Evolutionary conservation across 2,329 filamentous ascomycete species (phyloP).

Genomic region (Curvularia lunata): DNA sequence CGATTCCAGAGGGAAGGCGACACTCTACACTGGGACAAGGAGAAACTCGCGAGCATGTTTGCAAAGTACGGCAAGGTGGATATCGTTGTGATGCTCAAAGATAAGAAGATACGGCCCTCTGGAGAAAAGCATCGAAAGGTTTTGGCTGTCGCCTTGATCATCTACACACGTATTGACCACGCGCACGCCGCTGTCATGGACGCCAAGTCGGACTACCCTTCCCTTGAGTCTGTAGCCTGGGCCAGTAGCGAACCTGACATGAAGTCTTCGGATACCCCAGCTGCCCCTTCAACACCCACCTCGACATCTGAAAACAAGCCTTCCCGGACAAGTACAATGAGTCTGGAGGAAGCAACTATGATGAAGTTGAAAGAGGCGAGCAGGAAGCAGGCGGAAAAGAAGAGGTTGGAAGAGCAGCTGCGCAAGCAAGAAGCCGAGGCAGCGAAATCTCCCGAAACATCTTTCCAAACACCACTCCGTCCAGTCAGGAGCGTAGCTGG

Average conservation of each 20-base stretch:
- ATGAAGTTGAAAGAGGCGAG: neutral
- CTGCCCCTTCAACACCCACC: slow-evolving; percentile 41
- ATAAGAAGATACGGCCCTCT: slow-evolving; percentile 59
- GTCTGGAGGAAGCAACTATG: neutral
- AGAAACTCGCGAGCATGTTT: slow-evolving; percentile 57
- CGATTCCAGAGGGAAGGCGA: slow-evolving; percentile 60
- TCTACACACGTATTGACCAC: slow-evolving; percentile 64
- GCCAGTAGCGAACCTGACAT: slow-evolving; percentile 61
- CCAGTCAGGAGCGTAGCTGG: slow-evolving; percentile 26
- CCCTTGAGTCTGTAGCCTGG: slow-evolving; percentile 63
- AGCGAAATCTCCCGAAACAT: neutral
- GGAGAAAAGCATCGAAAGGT: slow-evolving; percentile 60
- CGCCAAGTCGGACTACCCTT: slow-evolving; percentile 54
- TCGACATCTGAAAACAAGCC: slow-evolving; percentile 34
- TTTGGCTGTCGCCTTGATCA: slow-evolving; percentile 60
- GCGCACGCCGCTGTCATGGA: slow-evolving; percentile 64
- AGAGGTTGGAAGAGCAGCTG: slow-evolving; percentile 28
- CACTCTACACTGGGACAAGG: slow-evolving; percentile 54
- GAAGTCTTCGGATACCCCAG: slow-evolving; percentile 24
- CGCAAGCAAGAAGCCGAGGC: slow-evolving; percentile 46
- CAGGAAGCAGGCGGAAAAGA: neutral
- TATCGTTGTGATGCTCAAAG: slow-evolving; percentile 60
- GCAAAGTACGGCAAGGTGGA: slow-evolving; percentile 63
- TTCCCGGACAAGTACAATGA: slow-evolving; percentile 24
- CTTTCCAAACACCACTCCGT: slow-evolving; percentile 38